Percentiles rank a stretch among this genome's conserved stretches.
Evolutionary conservation across 2,329 filamentous ascomycete genomes (phyloP).

Genomic region (Ascochyta lentis): DNA sequence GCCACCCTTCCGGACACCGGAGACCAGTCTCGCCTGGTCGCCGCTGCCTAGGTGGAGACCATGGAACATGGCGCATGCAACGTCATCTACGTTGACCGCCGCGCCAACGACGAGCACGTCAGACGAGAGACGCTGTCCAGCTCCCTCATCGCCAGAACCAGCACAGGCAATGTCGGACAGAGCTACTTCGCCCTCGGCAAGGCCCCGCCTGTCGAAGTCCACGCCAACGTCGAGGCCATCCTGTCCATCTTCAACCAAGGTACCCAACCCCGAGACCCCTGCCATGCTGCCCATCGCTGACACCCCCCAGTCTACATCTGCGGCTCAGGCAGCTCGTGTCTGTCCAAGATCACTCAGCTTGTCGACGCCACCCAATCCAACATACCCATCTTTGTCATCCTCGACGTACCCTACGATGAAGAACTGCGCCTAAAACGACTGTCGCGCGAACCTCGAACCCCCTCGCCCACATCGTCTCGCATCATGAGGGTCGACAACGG

Average conservation of each 20-base stretch:
- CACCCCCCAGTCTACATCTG: conserved; percentile 49
- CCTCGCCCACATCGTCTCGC: conserved; percentile 49
- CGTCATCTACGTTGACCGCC: conserved; percentile 54
- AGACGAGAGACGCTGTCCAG: conserved; percentile 45
- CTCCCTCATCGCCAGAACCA: conserved; percentile 42
- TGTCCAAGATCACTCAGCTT: conserved; percentile 47
- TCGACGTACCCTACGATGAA: conserved; percentile 53
- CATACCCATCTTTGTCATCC: conserved; percentile 50
- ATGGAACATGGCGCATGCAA: conserved; percentile 56
- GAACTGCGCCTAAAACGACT: conserved; percentile 50
- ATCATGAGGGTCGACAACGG: conserved; percentile 36
- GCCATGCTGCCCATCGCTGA: conserved; percentile 10
- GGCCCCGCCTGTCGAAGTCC: conserved; percentile 43
- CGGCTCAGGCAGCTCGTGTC: conserved; percentile 47
- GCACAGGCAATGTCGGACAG: conserved; percentile 41
- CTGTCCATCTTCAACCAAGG: conserved; percentile 52
- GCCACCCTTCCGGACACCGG: conserved; percentile 35
- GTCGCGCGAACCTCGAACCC: conserved; percentile 51
- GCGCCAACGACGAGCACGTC: conserved; percentile 51
- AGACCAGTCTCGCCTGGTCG: conserved; percentile 42
- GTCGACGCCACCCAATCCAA: conserved; percentile 41
- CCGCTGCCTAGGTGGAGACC: conserved; percentile 40
- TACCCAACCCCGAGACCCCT: conserved; percentile 21
- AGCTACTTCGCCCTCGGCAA: conserved; percentile 47
- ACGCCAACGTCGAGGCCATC: conserved; percentile 49